phyloP scores from a whole-genome alignment of 225 moss, liverwort and hornwort genomes.

The Rhytidiadelphus loreus region DNA sequence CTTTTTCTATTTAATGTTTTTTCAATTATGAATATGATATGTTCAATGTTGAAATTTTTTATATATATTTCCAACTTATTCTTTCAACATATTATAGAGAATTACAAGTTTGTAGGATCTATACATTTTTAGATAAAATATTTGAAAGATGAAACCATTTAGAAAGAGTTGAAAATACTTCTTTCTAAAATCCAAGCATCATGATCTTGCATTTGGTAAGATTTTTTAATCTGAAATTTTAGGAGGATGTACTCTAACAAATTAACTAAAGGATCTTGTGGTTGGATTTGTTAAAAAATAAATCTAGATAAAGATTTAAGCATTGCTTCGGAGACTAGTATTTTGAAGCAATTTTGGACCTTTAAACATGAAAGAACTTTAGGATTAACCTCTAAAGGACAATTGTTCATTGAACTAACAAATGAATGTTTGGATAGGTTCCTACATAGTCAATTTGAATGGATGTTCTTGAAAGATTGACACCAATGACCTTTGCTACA shows the following conservation, averaged over 20 bases:
- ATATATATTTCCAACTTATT: neutral
- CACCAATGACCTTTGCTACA: accelerated
- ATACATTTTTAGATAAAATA: neutral
- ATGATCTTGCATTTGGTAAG: neutral
- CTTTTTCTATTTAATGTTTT: neutral
- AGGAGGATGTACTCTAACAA: neutral
- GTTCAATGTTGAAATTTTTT: neutral
- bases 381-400: accelerated
- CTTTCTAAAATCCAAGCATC: neutral
- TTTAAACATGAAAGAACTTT: neutral
- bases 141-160: too few species aligned
- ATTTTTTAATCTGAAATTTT: neutral
- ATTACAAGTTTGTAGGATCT: neutral
- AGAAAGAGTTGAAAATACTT: too few species aligned
- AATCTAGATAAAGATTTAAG: neutral
- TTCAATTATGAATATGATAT: neutral
- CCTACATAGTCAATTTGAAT: neutral
- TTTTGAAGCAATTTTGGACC: neutral
- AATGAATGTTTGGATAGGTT: neutral
- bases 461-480: neutral
- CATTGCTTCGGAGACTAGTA: neutral
- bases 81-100: neutral
- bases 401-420: neutral
- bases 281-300: neutral
- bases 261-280: neutral